A percentile compares a stretch with the other conserved stretches of the same genome.
phyloP scores from a whole-genome alignment of 2,329 filamentous ascomycete genomes.

The Aureobasidium vineae region DNA sequence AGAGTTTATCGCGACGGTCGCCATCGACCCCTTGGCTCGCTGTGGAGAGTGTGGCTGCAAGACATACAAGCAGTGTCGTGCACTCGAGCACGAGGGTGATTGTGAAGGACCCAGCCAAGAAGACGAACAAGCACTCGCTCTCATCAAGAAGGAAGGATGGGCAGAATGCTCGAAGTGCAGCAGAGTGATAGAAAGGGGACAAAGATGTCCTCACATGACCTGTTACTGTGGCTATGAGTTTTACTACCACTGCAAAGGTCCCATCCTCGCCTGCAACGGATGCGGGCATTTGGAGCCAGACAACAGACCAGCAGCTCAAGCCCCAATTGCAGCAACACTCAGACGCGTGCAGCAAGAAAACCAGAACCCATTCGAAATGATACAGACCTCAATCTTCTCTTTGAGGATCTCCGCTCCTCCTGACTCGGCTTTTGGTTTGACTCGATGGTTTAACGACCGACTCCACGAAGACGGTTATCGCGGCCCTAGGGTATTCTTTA shows the following conservation, averaged over 20 bases:
- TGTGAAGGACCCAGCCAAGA: not conserved
- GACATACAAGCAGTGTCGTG: not conserved
- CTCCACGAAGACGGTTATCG: not conserved
- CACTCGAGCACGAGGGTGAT: not conserved
- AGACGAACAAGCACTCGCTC: not conserved
- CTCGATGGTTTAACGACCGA: not conserved
- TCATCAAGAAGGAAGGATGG: not conserved
- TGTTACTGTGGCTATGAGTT: conserved; percentile 4
- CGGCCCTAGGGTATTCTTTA: not conserved
- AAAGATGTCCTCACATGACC: conserved; percentile 9
- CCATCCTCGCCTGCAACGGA: not conserved
- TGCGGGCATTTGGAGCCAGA: conserved; percentile 2
- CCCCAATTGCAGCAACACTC: not conserved
- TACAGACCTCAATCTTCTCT: not conserved
- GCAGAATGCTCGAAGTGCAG: not conserved
- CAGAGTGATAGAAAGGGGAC: not conserved
- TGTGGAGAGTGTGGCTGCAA: not conserved
- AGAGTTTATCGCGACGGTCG: not conserved
- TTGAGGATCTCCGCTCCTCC: not conserved
- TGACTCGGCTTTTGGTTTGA: not conserved
- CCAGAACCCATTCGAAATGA: not conserved
- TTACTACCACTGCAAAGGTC: not conserved
- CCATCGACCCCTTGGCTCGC: not conserved
- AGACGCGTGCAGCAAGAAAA: too few relatives aligned
- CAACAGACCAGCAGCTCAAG: not conserved